phyloP scores from a whole-genome alignment of 352 stramenopile species.

The Pythium phragmitis region DNA sequence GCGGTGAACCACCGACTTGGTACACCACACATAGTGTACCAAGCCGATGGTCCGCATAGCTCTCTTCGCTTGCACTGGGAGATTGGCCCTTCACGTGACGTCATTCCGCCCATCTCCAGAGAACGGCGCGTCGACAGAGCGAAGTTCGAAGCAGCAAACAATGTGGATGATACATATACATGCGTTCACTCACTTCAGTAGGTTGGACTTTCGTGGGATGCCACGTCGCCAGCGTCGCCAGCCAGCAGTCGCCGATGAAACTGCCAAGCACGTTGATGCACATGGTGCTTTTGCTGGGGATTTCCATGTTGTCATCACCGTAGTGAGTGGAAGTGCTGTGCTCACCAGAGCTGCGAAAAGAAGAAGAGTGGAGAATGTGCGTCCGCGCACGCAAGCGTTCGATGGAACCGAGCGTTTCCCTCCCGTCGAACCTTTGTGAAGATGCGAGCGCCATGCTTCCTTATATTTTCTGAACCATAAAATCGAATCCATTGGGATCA shows the following conservation, averaged over 20 bases:
- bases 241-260: not conserved
- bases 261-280: not conserved
- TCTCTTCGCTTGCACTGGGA: too few relatives aligned
- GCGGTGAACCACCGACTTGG: not conserved
- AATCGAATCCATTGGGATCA: not conserved
- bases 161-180: not conserved
- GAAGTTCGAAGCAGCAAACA: slow-evolving; percentile 18
- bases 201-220: slow-evolving; percentile 2
- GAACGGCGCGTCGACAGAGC: slow-evolving; percentile 17
- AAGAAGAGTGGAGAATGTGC: not conserved
- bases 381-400: slow-evolving; percentile 2
- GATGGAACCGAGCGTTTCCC: not conserved
- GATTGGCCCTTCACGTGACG: slow-evolving; percentile 5
- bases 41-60: too few relatives aligned
- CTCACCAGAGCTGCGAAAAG: not conserved
- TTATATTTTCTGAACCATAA: not conserved
- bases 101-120: slow-evolving; percentile 11
- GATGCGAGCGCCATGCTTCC: not conserved
- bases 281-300: not conserved
- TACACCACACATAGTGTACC: not conserved
- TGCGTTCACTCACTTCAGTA: not conserved
- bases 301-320: too few relatives aligned
- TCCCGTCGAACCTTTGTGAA: not conserved
- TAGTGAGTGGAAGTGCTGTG: too few relatives aligned
- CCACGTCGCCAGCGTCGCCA: slow-evolving; percentile 10